Evolutionary conservation across 352 stramenopile genomes (phyloP).

Genomic region (Halophytophthora polymorphica): DNA sequence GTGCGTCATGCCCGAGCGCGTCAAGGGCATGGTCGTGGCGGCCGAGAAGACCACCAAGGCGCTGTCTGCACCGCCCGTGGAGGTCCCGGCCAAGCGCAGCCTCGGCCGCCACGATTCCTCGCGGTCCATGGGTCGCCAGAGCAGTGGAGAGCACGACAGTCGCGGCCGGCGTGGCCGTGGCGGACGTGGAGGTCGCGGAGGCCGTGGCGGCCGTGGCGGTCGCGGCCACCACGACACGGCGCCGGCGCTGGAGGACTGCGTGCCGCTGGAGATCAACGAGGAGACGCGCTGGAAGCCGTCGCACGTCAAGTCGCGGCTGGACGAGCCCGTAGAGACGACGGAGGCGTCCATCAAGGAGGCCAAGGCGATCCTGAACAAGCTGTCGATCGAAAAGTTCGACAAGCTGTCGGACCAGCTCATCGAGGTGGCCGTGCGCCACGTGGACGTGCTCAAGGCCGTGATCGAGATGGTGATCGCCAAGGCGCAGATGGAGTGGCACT

Average conservation of each 20-base stretch:
- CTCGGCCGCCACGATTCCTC: conserved; percentile 42
- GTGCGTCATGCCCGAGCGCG: conserved; percentile 45
- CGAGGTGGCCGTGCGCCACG: conserved; percentile 80
- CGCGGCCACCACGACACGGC: conserved; percentile 45
- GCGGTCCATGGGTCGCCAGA: conserved; percentile 39
- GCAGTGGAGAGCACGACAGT: conserved; percentile 37
- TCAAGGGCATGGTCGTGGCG: conserved; percentile 48
- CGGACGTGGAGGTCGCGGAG: conserved; percentile 31
- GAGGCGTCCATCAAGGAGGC: conserved; percentile 87
- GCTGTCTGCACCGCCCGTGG: conserved; percentile 18
- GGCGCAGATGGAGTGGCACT: conserved; percentile 96
- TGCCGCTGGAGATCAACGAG: conserved; percentile 76
- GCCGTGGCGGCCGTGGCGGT: conserved; percentile 39
- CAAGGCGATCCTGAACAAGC: conserved; percentile 95
- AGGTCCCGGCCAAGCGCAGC: conserved; percentile 24
- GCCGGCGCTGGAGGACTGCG: conserved; percentile 55
- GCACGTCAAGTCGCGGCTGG: conserved; percentile 53
- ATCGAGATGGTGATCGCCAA: conserved; percentile 95
- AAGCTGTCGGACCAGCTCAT: conserved; percentile 93
- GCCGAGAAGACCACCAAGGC: conserved; percentile 53
- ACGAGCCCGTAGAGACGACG: conserved; percentile 36
- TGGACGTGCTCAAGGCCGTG: conserved; percentile 82
- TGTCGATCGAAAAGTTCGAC: conserved; percentile 97
- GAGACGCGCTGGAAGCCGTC: conserved; percentile 83
- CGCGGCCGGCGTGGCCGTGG: conserved; percentile 39